Percentiles rank a stretch among this genome's conserved stretches.
Evolutionary conservation across 2,329 filamentous ascomycete genomes (phyloP).

Genomic region (Diaporthe aspalathi): DNA sequence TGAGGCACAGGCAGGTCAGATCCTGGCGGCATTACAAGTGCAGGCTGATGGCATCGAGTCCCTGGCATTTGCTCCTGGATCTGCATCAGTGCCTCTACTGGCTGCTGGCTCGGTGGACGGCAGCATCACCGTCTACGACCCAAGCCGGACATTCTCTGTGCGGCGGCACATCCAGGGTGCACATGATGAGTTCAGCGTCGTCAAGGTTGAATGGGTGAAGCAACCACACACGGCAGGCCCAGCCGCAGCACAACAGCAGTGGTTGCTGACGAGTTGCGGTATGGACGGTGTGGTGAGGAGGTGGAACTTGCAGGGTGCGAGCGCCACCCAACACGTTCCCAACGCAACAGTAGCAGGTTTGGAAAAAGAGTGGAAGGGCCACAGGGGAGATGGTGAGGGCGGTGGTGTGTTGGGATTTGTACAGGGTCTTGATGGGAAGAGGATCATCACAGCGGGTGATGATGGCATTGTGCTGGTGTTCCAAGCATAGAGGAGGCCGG

Average conservation of each 20-base stretch:
- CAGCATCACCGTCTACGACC: constrained; percentile 87
- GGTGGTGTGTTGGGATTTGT: constrained; percentile 93
- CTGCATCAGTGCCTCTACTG: constrained; percentile 60
- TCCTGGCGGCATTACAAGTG: constrained; percentile 85
- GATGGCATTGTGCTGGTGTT: constrained; percentile 79
- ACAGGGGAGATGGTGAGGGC: constrained; percentile 84
- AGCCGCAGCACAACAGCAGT: constrained; percentile 57
- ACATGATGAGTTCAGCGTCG: constrained; percentile 89
- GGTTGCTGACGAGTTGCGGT: constrained; percentile 86
- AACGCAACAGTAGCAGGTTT: constrained; percentile 73
- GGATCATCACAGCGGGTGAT: constrained; percentile 90
- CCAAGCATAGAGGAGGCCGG: constrained; percentile 59
- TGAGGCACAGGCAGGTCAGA: constrained; percentile 61
- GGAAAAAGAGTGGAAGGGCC: constrained; percentile 89
- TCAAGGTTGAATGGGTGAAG: constrained; percentile 89
- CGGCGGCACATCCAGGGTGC: constrained; percentile 83
- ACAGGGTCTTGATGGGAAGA: constrained; percentile 78
- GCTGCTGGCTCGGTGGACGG: constrained; percentile 78
- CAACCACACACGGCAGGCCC: constrained; percentile 43
- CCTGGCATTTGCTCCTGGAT: constrained; percentile 69
- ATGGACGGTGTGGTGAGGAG: constrained; percentile 91
- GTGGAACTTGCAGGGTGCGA: constrained; percentile 80
- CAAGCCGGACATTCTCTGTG: constrained; percentile 86
- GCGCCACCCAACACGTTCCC: constrained; percentile 41
- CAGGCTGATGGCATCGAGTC: constrained; percentile 84